Evolutionary conservation across 495 filamentous ascomycete species (phyloP), one percentile per base, ranked within the genome.

Genomic region (Penicillium pulvis): DNA sequence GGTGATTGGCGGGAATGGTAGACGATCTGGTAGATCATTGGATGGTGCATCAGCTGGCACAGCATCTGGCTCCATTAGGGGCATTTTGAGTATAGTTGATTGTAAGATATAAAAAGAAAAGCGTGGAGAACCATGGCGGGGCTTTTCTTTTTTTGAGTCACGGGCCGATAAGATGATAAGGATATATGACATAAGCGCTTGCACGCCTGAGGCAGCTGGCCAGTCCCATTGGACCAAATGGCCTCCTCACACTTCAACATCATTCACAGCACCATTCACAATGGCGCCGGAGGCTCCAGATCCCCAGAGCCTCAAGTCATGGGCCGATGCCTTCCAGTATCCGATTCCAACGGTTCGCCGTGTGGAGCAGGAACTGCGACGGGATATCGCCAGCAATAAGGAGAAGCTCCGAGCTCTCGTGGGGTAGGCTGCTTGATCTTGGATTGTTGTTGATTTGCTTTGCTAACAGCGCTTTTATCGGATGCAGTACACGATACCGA

Each of bases 401-500:
- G 87, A 91, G 68, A 91, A 90, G 66, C 83, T 98, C 72, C 87
- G 94, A 72, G 89, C 89, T 47, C 86, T 96, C 57, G 94, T 98
- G 65, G 95, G 94, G 88, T 88, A 78, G 59, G 81, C 14, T 47
- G 19, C 43, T 39, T 10, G 12, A 33, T 3, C 17, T n/a, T 12
- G 28, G 24, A 10, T 23, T 54, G 11, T 23, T 48, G 14, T 16
- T 39, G 6, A 16, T 36, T 47, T 11, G 8, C 5, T n/a, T 16
- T 42, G 45, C 66, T 68, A 62, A 71, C 30, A 23, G 20, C 46
- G 42, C 41, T 56, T 26, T 51, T 4, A 28, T 36, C 19, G 16
- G 19, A 9, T 61, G 8, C 63, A 89, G 87, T n/a, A 90, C 83
- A 56, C 89, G 90, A 70, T 98, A 98, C 72, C 86, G 94, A 67